Evolutionary conservation across 2,329 filamentous ascomycete genomes (phyloP), one percentile per base, ranked within the genome.

Genomic region (Fusarium papillatum): DNA sequence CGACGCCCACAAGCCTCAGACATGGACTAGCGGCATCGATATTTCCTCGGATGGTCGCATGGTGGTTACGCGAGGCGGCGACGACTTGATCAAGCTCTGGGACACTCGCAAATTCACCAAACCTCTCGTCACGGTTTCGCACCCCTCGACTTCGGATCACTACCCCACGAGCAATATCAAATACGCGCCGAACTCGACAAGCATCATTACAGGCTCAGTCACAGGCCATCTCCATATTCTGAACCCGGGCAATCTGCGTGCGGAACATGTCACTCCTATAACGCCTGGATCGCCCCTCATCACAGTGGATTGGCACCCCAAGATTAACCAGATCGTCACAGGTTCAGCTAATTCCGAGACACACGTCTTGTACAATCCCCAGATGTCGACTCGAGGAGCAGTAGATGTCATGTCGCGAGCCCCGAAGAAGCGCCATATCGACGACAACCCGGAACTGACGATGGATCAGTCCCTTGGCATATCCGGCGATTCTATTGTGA

Each of bases 101-200:
- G 97, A 99, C 82, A 97, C 93, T 5, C 92, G 97, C 70, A 98
- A 98, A 81, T 98, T 99, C 88, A 98, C 97, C 82, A 89, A 93
- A 69, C 95, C 97, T 6, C 90, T 99, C 17, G 95, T 95, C 60
- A 94, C 93, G 2, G 91, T 95, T 19, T 87, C 93, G 8, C 95
- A 98, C 83, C 85, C 90, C 2, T 98, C 96, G 1, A 98, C 95
- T 17, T 96, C 95, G 2, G 92, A 93, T 69, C 93, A 95, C 80
- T 98, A 95, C 82, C 91, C 94, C 1, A 96, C 95, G 71, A 94
- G 92, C 65, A 98, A 95, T 81, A 98, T 99, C 81, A 91, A 91
- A 74, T 99, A 98, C 86, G 95, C 95, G 36, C 96, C 96, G 7
- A 95, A 93, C 76, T 93, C 93, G 1, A 92, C 94, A 6, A 95